A percentile compares a stretch with the other conserved stretches of the same genome.
Evolutionary conservation across 805 yeast species (phyloP).

Genomic region (Candida xiaguanensis): DNA sequence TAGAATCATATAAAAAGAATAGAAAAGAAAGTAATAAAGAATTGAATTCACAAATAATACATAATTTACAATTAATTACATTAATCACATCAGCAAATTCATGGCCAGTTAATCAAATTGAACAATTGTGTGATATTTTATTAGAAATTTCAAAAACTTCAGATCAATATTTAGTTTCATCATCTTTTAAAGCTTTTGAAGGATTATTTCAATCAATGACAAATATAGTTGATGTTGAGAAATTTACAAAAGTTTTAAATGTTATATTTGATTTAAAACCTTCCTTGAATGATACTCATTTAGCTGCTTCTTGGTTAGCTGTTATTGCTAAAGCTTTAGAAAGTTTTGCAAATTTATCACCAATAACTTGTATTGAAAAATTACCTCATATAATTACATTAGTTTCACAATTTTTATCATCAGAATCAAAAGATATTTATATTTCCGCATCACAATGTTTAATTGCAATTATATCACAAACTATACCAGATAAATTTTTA

Average conservation of each 20-base stretch:
- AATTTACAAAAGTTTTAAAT: conserved; percentile 60
- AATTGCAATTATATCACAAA: conserved; percentile 69
- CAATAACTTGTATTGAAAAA: conserved; percentile 47
- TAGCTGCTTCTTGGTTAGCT: conserved; percentile 94
- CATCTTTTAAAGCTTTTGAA: conserved; percentile 82
- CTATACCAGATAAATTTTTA: conserved; percentile 58
- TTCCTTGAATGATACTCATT: conserved; percentile 72
- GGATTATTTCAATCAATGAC: conserved; percentile 69
- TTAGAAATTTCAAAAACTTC: conserved; percentile 74
- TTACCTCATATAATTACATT: conserved; percentile 47
- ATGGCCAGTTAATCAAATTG: conserved; percentile 77
- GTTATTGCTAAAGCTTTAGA: conserved; percentile 79
- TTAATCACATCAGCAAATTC: conserved; percentile 67
- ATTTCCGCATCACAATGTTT: conserved; percentile 83
- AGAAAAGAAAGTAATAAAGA: conserved; percentile 45
- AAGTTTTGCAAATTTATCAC: conserved; percentile 31
- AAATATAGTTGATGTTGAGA: conserved; percentile 56
- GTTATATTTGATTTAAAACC: conserved; percentile 80
- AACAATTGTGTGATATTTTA: conserved; percentile 69
- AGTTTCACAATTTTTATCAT: conserved; percentile 61
- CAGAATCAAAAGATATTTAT: conserved; percentile 62
- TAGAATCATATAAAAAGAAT: conserved; percentile 25
- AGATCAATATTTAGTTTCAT: conserved; percentile 79
- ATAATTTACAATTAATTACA: conserved; percentile 70
- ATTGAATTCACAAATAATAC: conserved; percentile 58